Evolutionary conservation across 2,329 filamentous ascomycete genomes (phyloP).

Genomic region (Clarireedia monteithiana): DNA sequence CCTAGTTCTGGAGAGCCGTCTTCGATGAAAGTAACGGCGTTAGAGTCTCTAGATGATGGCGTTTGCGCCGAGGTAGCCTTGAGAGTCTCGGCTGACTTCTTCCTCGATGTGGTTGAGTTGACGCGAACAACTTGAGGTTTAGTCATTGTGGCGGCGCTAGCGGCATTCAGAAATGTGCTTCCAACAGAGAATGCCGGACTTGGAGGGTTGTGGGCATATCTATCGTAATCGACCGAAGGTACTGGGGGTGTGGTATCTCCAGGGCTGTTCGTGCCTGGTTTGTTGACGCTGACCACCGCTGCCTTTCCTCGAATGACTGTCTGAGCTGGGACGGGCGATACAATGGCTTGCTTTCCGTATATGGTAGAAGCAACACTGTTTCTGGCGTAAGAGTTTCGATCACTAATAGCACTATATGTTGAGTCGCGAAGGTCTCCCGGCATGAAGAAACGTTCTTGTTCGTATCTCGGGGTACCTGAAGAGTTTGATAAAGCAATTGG

Average conservation of each 20-base stretch:
- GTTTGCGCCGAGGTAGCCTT: not conserved
- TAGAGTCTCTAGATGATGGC: constrained; percentile 32
- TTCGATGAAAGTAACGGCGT: constrained; percentile 41
- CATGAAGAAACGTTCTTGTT: constrained; percentile 89
- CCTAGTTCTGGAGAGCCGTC: constrained; percentile 43
- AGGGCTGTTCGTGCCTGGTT: constrained; percentile 53
- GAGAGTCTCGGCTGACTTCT: constrained; percentile 26
- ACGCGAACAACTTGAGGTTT: constrained; percentile 55
- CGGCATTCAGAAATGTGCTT: constrained; percentile 60
- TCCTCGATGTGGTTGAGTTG: constrained; percentile 40
- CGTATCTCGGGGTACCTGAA: constrained; percentile 49
- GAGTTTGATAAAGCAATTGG: constrained; percentile 56
- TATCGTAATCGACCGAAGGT: constrained; percentile 60
- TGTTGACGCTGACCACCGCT: constrained; percentile 79
- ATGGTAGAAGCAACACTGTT: constrained; percentile 86
- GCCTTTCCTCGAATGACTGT: constrained; percentile 84
- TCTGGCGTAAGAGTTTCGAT: constrained; percentile 55
- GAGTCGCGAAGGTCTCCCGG: constrained; percentile 86
- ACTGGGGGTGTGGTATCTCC: constrained; percentile 59
- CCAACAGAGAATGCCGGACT: constrained; percentile 59
- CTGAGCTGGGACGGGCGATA: constrained; percentile 71
- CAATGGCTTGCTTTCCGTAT: constrained; percentile 83
- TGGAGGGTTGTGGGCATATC: constrained; percentile 44
- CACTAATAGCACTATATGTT: constrained; percentile 70
- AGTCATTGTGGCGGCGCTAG: constrained; percentile 48